Conservation (phyloP, 176 grass and related monocot genomes). For the Metroxylon sagu region DNA sequence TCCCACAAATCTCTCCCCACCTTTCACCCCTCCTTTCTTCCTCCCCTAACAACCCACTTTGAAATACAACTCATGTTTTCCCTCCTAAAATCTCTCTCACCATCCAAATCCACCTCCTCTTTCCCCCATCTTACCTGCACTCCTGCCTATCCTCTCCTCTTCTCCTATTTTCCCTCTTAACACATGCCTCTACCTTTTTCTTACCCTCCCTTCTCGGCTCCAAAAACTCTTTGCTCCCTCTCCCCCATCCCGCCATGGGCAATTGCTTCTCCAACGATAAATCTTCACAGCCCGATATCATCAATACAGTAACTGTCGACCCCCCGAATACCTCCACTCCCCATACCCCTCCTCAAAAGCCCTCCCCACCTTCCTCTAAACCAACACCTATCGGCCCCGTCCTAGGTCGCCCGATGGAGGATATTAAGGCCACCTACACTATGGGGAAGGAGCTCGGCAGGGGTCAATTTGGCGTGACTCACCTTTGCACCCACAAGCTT, state of each 20-base stretch:
- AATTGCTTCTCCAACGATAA: slow-evolving; percentile 53
- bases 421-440: slow-evolving; percentile 38
- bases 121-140: no score
- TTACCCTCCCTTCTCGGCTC: not conserved
- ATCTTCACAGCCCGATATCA: not conserved
- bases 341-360: not conserved
- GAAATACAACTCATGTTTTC: no score
- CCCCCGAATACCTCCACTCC: not conserved
- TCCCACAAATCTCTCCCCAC: no score
- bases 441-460: slow-evolving; percentile 82
- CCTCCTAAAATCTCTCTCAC: no score
- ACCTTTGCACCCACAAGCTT: slow-evolving; percentile 65
- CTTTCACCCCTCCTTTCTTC: no score
- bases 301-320: not conserved
- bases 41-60: no score
- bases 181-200: not conserved
- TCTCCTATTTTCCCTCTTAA: no score
- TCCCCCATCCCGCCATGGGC: slow-evolving; percentile 29
- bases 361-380: slow-evolving; percentile 20
- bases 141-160: no score
- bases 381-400: slow-evolving; percentile 38
- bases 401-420: slow-evolving; percentile 59
- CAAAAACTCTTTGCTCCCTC: not conserved
- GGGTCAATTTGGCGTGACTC: slow-evolving; percentile 80
- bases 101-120: no score